Conservation (phyloP, 441 rosid species). For the Bruguiera hainesii region DNA sequence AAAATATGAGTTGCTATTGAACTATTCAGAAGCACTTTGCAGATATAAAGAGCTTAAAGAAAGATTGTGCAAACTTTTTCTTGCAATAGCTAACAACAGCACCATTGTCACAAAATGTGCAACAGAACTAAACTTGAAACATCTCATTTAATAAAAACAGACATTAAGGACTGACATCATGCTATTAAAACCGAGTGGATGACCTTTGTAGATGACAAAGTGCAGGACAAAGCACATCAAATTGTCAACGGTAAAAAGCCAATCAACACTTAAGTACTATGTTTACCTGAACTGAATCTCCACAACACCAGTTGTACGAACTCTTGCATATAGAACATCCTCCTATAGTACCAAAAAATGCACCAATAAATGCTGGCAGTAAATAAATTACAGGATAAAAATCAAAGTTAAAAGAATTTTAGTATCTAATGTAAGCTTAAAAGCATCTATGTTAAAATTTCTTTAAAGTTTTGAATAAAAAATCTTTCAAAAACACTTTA, state of each 20-base stretch:
- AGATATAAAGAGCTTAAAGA: neutral
- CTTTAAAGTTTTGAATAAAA: neutral
- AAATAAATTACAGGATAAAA: neutral
- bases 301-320: constrained; percentile 97
- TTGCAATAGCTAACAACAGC: no score
- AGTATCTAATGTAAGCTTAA: neutral
- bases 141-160: neutral
- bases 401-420: neutral
- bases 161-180: neutral
- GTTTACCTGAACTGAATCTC: constrained; percentile 98
- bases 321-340: constrained; percentile 92
- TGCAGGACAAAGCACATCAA: neutral
- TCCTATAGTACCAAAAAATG: constrained; percentile 55
- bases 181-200: neutral
- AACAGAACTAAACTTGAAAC: no score
- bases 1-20: constrained; percentile 2
- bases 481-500: no score
- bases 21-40: constrained; percentile 3
- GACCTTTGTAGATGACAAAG: neutral
- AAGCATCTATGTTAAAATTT: neutral
- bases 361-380: constrained; percentile 16
- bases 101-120: no score
- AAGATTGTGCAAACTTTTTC: no score
- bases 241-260: neutral
- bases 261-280: neutral